phyloP scores from a whole-genome alignment of 768 basidiomycete genomes.

The Leccinum arenicola region DNA sequence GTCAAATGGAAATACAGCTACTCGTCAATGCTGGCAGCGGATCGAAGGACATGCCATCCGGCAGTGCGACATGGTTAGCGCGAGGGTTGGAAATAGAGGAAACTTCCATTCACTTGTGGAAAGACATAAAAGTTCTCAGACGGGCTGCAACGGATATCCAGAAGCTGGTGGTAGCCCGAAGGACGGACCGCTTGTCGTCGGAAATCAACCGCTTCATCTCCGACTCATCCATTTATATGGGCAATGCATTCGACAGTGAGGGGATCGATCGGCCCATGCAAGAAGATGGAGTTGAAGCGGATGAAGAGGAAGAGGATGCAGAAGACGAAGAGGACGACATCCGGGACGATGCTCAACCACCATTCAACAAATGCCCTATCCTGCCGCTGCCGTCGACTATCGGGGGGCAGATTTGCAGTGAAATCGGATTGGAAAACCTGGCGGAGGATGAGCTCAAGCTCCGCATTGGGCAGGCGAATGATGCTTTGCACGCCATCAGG shows the following conservation, averaged over 20 bases:
- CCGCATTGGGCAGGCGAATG: neutral
- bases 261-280: no score
- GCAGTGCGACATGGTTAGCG: neutral
- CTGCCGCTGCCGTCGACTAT: neutral
- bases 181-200: neutral
- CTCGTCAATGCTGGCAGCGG: neutral
- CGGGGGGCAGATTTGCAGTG: neutral
- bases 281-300: neutral
- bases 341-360: no score
- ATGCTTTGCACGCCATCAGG: neutral
- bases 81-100: neutral
- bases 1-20: neutral
- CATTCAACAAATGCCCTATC: neutral
- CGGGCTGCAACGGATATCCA: neutral
- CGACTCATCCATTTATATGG: neutral
- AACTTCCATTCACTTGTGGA: neutral
- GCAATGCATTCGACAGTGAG: neutral
- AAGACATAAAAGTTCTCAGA: neutral
- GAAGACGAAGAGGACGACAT: neutral
- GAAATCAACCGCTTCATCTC: neutral
- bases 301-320: neutral
- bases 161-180: neutral
- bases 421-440: neutral
- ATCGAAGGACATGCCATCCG: neutral
- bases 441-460: neutral